A percentile compares a stretch with the other conserved stretches of the same genome.
Conservation (phyloP, 2,329 filamentous ascomycete species). For the Aurifilum marmelostoma region DNA sequence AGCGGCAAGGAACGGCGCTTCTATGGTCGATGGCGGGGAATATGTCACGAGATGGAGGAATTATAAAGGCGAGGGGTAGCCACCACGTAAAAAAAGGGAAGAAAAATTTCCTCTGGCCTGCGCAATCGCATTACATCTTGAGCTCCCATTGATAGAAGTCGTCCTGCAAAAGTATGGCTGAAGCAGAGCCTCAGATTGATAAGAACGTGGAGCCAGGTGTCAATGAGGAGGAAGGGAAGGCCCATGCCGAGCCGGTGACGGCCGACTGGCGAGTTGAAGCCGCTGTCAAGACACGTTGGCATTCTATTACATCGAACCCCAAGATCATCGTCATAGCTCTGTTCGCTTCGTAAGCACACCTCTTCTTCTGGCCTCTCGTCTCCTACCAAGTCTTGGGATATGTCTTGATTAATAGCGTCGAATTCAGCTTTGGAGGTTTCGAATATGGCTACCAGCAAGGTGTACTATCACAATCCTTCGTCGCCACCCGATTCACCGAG, state of each 20-base stretch:
- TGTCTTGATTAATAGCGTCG: too few relatives aligned
- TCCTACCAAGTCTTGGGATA: too few relatives aligned
- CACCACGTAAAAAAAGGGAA: background rate
- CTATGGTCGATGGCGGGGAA: background rate
- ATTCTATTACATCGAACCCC: slow-evolving; percentile 20
- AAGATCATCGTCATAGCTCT: slow-evolving; percentile 27
- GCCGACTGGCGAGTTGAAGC: slow-evolving; percentile 18
- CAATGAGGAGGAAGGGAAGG: background rate
- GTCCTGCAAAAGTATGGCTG: background rate
- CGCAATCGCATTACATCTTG: background rate
- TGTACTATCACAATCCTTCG: slow-evolving; percentile 56
- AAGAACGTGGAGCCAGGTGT: background rate
- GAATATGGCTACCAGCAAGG: slow-evolving; percentile 60
- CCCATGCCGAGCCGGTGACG: slow-evolving; percentile 12
- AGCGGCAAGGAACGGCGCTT: background rate
- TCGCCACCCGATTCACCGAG: slow-evolving; percentile 54
- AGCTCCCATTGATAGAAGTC: background rate
- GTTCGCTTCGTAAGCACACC: slow-evolving; percentile 21
- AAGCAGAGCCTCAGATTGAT: background rate
- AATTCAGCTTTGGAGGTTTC: slow-evolving; percentile 51
- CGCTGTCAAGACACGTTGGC: slow-evolving; percentile 26
- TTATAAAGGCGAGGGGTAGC: background rate
- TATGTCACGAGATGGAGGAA: background rate
- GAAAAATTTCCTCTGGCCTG: background rate
- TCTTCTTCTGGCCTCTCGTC: background rate